Base-by-base conservation (phyloP, 108 stramenopile genomes). In the Cyclotella sp. region DNA sequence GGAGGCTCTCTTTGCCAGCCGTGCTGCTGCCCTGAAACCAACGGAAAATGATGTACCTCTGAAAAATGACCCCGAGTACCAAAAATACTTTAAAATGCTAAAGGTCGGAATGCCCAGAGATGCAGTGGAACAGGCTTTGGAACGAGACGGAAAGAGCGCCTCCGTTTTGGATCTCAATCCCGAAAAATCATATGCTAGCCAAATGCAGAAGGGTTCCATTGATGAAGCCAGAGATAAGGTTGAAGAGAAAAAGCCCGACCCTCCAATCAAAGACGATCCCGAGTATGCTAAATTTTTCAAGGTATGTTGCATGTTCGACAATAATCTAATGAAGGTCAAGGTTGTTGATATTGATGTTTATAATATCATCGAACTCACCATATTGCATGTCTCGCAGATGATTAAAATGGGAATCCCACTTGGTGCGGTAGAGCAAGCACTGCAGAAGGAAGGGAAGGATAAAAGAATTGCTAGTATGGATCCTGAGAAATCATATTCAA, bases 61-160 rank as follows among this genome's bases (percentile, higher is more conserved):
- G 55, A 91, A 89, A 70, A 86, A 89, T 49, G 91, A 96, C 61
- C 90, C 91, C 24, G 79, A 87, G 55, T 96, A 87, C 73, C 72
- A 83, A 67, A 86, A 84, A 58, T 86, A 86, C 68, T 72, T 77
- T 49, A 84, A 84, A 71, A 86, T 86, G 86, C 72, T 82, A 12
- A 77, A 84, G 43, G 67, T 86, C 47, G 86, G 86, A 12, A 65
- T 86, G 62, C 86, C 86, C 0, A 43, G 58, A 53, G 86, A 65
- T 29, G 51, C 70, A 47, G 79, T 86, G 13, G 64, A 77, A 47
- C 83, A 93, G 64, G 90, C 92, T 9, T 68, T 91, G 62, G 78
- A 80, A 53, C 75, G 88, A 63, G 93, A 94, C 55, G 90, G 81
- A 30, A 84, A 88, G 69, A 87, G 91, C 69, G 82, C 77, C 22